Conservation (phyloP, 768 basidiomycete species). For the Rhodotorula taiwanensis region DNA sequence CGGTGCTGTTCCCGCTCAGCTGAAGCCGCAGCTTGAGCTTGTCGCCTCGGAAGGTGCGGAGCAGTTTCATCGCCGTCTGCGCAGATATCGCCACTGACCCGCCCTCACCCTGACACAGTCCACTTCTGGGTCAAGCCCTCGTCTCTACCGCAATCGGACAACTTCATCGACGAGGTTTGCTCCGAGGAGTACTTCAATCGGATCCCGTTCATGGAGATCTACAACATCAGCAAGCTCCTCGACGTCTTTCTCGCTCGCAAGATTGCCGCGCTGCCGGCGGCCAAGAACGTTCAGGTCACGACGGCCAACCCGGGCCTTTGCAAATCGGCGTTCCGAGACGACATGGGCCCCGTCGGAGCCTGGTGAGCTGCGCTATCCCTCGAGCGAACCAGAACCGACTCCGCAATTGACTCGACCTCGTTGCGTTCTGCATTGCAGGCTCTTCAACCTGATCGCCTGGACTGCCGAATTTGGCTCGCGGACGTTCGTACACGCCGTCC, state of each 20-base stretch:
- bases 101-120: background rate
- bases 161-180: background rate
- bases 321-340: background rate
- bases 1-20: background rate
- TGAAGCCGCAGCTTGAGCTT: background rate
- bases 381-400: background rate
- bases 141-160: background rate
- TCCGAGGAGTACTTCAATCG: background rate
- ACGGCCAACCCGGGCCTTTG: background rate
- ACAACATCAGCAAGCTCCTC: background rate
- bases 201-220: background rate
- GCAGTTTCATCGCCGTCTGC: background rate
- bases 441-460: background rate
- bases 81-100: background rate
- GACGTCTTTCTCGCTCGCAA: constrained; percentile 3
- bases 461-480: background rate
- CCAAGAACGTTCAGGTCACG: background rate
- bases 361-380: background rate
- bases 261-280: background rate
- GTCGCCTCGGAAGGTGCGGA: background rate
- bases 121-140: background rate
- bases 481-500: background rate
- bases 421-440: background rate
- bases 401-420: background rate
- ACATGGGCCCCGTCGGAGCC: background rate